Base-by-base conservation (phyloP, 2,329 filamentous ascomycete genomes). In the Cladosporium sp. region DNA sequence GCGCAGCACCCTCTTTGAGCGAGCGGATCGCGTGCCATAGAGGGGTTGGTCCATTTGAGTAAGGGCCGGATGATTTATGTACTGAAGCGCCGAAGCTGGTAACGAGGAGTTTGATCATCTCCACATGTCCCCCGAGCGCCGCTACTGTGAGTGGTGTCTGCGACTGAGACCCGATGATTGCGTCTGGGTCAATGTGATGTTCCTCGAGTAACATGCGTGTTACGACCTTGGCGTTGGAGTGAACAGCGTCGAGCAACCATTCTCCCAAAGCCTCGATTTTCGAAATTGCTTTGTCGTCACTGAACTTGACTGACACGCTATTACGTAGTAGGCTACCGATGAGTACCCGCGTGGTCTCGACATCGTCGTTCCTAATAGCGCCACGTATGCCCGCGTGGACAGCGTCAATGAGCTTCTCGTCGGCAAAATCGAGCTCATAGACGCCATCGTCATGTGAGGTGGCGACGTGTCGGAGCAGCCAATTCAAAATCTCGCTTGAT, bases 21-120 rank as follows among this genome's bases (percentile, higher is more conserved):
- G 28, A 49, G 34, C 58, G 49, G 7, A 62, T 28, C 1, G 58
- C 56, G 32, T 55, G 45, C 60, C 60, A 62, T 4, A 62, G 24
- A 5, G 60, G 54, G 2, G 58, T 60, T 3, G 60, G 60, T 3
- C 60, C 60, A 37, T 62, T 62, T 7, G 51, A 50, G 45, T 55
- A 57, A 17, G 55, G 49, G 10, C 60, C 60, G 22, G 42, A 36
- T 28, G 50, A 55, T 37, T 58, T 47, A 17, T 62, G 60, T 25
- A 62, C 55, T 15, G 57, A 50, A 22, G 60, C 58, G 15, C 24
- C 7, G 35, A 52, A 58, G 4, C 32, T 19, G 2, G 45, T 34
- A n/a, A 45, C 58, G 13, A 62, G 51, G 5, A 58, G 37, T 22
- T 45, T 35, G 35, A 58, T 57, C 45, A 24, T 22, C 4, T 36